Conservation (phyloP, 768 basidiomycete species). For the Coprinopsis cinerea region DNA sequence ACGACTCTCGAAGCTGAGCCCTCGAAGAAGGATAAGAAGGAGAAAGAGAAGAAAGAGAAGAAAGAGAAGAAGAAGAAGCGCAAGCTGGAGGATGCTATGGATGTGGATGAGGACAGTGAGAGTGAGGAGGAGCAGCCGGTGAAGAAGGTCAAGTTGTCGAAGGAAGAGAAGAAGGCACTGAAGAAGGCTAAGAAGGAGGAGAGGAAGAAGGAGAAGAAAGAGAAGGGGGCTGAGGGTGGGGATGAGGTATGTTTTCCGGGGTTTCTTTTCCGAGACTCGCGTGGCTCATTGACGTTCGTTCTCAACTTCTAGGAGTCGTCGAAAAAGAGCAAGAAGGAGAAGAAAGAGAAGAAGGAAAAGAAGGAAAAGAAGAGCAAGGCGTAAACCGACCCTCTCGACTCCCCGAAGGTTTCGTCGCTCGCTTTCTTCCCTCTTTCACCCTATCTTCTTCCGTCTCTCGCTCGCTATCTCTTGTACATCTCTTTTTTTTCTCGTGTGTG, state of each 20-base stretch:
- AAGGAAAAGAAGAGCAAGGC: constrained; percentile 36
- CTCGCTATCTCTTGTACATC: no score
- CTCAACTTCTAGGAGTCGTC: constrained; percentile 24
- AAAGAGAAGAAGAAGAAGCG: constrained; percentile 59
- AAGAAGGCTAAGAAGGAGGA: constrained; percentile 72
- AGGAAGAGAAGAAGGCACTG: constrained; percentile 82
- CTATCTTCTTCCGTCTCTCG: constrained; percentile 5
- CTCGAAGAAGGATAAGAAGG: constrained; percentile 55
- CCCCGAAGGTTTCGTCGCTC: constrained; percentile 13
- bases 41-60: no score
- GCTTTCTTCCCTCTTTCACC: constrained; percentile 15
- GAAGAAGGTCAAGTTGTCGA: constrained; percentile 74
- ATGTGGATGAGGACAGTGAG: constrained; percentile 48
- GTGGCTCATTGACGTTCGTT: constrained; percentile 5
- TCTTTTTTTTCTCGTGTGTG: no score
- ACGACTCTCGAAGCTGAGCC: constrained; percentile 54
- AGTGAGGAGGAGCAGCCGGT: constrained; percentile 42
- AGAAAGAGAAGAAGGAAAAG: constrained; percentile 52
- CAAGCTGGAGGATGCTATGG: constrained; percentile 61
- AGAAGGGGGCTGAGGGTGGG: constrained; percentile 34
- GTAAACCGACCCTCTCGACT: constrained; percentile 16
- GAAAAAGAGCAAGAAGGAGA: constrained; percentile 45
- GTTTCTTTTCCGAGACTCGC: background rate
- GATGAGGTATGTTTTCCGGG: constrained; percentile 14
- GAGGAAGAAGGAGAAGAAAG: constrained; percentile 52